Percentiles rank a stretch among this genome's conserved stretches.
These are phyloP conservation scores for Gossypium gossypioides DNA, from an alignment of 441 rosid genomes.

Conservation along the genomic window DNA sequence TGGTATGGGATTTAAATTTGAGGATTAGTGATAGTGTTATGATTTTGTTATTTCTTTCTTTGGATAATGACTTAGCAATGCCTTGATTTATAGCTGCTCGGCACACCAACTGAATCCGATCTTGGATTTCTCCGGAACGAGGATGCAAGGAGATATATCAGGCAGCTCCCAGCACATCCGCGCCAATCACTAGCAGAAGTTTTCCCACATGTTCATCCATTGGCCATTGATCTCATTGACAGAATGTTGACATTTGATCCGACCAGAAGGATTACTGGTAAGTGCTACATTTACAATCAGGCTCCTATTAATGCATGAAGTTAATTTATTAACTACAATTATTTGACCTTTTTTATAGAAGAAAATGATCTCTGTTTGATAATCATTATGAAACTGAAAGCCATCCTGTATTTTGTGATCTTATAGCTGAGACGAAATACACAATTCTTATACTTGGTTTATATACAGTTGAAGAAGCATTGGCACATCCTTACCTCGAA, in stretches of 20 bases:
- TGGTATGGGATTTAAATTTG: not conserved
- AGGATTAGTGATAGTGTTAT: not conserved
- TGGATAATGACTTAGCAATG: not conserved
- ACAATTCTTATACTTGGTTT: not conserved
- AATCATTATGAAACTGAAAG: not conserved
- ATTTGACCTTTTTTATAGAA: not conserved
- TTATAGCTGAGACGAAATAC: not conserved
- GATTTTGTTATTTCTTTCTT: not conserved
- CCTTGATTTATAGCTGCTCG: constrained; percentile 52
- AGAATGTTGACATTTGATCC: constrained; percentile 93
- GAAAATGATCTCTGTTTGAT: not conserved
- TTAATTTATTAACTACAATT: not conserved
- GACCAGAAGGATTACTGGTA: constrained; percentile 79
- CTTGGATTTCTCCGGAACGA: constrained; percentile 72
- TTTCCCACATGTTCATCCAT: constrained; percentile 69
- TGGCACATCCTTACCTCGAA: constrained; percentile 73
- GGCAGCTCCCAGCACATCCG: constrained; percentile 59
- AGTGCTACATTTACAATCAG: constrained; percentile 11
- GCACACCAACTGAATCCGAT: constrained; percentile 86
- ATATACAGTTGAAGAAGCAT: constrained; percentile 78
- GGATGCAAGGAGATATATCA: constrained; percentile 72
- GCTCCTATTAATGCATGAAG: not conserved
- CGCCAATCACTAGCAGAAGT: constrained; percentile 52
- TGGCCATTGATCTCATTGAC: constrained; percentile 74
- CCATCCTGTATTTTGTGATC: not conserved